Evolutionary conservation across 495 filamentous ascomycete species (phyloP), one percentile per base, ranked within the genome.

Genomic region (Hyaloscypha variabilis): DNA sequence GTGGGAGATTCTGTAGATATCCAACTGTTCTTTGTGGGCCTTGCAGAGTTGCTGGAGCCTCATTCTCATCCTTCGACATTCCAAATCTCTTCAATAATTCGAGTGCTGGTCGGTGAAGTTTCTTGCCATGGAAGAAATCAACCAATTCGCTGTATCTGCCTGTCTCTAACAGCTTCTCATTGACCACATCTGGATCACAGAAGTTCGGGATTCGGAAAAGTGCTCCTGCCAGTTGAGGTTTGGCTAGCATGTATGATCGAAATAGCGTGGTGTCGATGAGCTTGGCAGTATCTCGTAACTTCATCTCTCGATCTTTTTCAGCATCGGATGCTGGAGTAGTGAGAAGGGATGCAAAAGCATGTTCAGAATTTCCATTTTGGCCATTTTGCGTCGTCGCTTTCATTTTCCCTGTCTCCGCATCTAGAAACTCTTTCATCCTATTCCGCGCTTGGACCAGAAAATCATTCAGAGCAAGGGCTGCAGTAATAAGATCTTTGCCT

Each of bases 121-220:
- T 94, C 79, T 98, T 98, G 60, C 95, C 94, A 68, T 95, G 92
- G 65, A 97, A 88, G 74, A 99, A 99, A 71, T 99, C 94, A 30
- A 99, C 94, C 0, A 99, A 79, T 73, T 98, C 95, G 61, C 90
- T 92, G 75, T 97, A 97, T 54, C 93, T 90, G 50, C 91, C 90
- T 58, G 88, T 90, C 73, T 97, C 93, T 64, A 96, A 87, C 10
- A 99, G 82, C 66, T 91, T 88, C 75, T 97, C 91, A 74, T 96
- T 94, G 28, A 99, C 94, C 1, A 99, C 95, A 29, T 91, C 90
- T 0, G 95, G 94, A 68, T 98, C 94, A 70, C 95, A 97, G 75
- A 97, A 97, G 74, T 99, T 99, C 73, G 92, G 89, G 57, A 98
- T 92, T 17, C 96, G 92, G 77, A 99, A 97, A 1, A 99, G 85